Evolutionary conservation across 129 eudicot species (phyloP).

Genomic region (Chrysanthemum makinoi): DNA sequence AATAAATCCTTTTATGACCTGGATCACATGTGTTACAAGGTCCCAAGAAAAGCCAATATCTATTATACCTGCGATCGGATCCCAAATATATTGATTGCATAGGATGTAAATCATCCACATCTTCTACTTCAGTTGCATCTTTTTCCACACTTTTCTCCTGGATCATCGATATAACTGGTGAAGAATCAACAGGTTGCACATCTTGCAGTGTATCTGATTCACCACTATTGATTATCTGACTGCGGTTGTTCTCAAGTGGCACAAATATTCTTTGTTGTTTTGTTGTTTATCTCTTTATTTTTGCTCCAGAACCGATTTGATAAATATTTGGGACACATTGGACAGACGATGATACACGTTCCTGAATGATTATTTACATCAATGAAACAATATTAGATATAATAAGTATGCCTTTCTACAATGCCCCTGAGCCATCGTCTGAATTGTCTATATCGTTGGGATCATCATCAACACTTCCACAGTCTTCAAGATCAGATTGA

Average conservation of each 20-base stretch:
- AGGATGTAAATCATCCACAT: conserved; percentile 57
- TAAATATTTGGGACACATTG: conserved; percentile 42
- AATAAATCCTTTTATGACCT: conserved; percentile 82
- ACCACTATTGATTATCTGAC: conserved; percentile 23
- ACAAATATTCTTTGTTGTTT: conserved; percentile 27
- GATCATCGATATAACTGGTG: conserved; percentile 35
- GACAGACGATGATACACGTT: conserved; percentile 38
- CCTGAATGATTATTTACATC: conserved; percentile 44
- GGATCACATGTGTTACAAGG: conserved; percentile 76
- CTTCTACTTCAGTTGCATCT: conserved; percentile 32
- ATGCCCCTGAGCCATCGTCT: conserved; percentile 41
- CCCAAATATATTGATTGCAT: conserved; percentile 92
- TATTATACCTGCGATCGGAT: conserved; percentile 88
- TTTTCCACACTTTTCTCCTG: conserved; percentile 22
- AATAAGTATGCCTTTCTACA: background rate
- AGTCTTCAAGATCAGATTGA: conserved; percentile 66
- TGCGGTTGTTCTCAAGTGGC: conserved; percentile 31
- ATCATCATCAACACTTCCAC: conserved; percentile 74
- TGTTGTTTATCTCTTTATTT: conserved; percentile 61
- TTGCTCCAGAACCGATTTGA: conserved; percentile 78
- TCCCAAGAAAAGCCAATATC: conserved; percentile 96
- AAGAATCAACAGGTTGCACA: conserved; percentile 66
- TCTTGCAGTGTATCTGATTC: conserved; percentile 35
- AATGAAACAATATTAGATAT: background rate
- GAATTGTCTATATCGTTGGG: conserved; percentile 44